Conservation (phyloP, 495 filamentous ascomycete species). For the Tuber umbilicatum region DNA sequence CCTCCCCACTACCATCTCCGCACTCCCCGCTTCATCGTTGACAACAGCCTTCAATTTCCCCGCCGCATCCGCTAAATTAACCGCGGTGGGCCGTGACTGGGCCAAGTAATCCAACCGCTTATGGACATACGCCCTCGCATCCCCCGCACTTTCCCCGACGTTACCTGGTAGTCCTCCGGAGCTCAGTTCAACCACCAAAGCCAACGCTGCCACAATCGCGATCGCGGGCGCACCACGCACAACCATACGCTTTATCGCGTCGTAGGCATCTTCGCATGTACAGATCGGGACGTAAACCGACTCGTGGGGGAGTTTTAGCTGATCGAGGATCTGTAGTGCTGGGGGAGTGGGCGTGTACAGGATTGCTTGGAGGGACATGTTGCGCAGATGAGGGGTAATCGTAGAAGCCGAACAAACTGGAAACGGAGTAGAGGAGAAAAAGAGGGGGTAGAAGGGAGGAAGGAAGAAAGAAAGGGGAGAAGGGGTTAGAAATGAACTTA, state of each 20-base stretch:
- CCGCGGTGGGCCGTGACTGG: slow-evolving; percentile 82
- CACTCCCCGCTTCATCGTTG: slow-evolving; percentile 36
- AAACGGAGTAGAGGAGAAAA: neutral
- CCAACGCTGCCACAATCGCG: slow-evolving; percentile 88
- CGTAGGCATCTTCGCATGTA: slow-evolving; percentile 75
- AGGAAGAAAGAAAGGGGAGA: neutral
- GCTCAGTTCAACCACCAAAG: slow-evolving; percentile 66
- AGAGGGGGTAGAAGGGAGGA: neutral
- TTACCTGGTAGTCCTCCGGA: neutral
- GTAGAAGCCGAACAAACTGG: neutral
- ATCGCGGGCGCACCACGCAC: slow-evolving; percentile 93
- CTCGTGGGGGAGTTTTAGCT: slow-evolving; percentile 80
- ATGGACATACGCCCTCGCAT: slow-evolving; percentile 60
- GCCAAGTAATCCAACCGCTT: slow-evolving; percentile 75
- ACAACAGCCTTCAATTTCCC: slow-evolving; percentile 62
- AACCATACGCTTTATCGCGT: slow-evolving; percentile 89
- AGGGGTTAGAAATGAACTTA: neutral
- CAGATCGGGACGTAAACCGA: slow-evolving; percentile 69
- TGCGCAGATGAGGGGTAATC: neutral
- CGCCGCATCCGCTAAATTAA: slow-evolving; percentile 88
- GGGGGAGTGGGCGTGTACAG: slow-evolving; percentile 65
- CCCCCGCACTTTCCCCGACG: slow-evolving; percentile 45
- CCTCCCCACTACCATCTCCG: slow-evolving; percentile 44
- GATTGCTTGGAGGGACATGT: slow-evolving; percentile 67
- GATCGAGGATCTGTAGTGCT: slow-evolving; percentile 77